Evolutionary conservation across 345 rosid genomes (phyloP).

Genomic region (Arabis alpina): DNA sequence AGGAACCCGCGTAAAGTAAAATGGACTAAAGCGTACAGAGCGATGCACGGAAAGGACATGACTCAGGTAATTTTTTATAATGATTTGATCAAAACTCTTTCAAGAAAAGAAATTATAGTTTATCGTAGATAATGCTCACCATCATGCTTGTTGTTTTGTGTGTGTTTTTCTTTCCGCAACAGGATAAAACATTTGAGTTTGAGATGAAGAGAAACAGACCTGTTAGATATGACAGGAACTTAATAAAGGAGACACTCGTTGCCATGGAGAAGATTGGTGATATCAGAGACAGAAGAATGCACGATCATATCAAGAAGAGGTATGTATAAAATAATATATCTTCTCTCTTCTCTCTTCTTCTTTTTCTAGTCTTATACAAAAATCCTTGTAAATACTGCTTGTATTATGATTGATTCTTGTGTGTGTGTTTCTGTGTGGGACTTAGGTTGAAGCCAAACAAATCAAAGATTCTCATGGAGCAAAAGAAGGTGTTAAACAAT

Average conservation of each 20-base stretch:
- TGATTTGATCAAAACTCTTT: not conserved
- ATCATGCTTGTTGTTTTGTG: not conserved
- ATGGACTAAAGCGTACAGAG: conserved; percentile 95
- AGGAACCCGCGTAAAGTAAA: conserved; percentile 95
- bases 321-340: conserved; percentile 7
- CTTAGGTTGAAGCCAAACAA: conserved; percentile 67
- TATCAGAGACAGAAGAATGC: conserved; percentile 63
- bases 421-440: conserved; percentile 4
- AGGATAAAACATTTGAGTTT: conserved; percentile 92
- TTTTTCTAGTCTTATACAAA: not conserved
- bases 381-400: not conserved
- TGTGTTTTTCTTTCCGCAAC: conserved; percentile 23
- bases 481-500: conserved; percentile 51
- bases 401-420: not conserved
- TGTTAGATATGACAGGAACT: conserved; percentile 90
- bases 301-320: conserved; percentile 62
- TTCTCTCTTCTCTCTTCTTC: not conserved
- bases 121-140: not conserved
- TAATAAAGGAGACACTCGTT: conserved; percentile 65
- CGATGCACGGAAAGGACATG: conserved; percentile 89
- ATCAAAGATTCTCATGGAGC: conserved; percentile 49
- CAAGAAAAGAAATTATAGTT: not conserved
- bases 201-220: conserved; percentile 97
- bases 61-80: conserved; percentile 60
- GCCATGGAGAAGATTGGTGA: conserved; percentile 93